phyloP scores from a whole-genome alignment of 371 early-diverging fungal genomes.

The Actinomortierella ambigua region DNA sequence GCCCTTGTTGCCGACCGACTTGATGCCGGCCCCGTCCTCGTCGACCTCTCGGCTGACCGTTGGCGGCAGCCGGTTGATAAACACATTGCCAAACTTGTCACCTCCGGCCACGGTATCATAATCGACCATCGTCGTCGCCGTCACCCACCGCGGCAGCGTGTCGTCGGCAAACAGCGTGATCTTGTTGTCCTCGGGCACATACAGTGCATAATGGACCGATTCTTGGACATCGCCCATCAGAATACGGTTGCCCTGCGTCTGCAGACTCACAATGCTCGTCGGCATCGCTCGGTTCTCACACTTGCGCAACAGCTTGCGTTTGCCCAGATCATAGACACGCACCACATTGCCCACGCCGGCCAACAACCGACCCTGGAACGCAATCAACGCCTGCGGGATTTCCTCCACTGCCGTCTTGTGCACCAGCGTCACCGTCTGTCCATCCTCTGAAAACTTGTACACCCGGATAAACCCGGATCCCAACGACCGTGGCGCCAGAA shows the following conservation, averaged over 20 bases:
- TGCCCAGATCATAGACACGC: constrained; percentile 93
- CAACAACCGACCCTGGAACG: constrained; percentile 89
- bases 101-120: constrained; percentile 93
- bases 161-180: constrained; percentile 94
- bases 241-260: constrained; percentile 87
- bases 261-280: constrained; percentile 69
- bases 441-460: constrained; percentile 73
- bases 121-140: constrained; percentile 81
- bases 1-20: constrained; percentile 77
- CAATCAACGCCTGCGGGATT: constrained; percentile 80
- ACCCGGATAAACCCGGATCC: constrained; percentile 74
- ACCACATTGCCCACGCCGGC: constrained; percentile 90
- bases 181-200: constrained; percentile 75
- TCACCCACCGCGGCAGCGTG: constrained; percentile 87
- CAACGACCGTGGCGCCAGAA: constrained; percentile 73
- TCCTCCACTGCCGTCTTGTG: constrained; percentile 90
- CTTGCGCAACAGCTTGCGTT: constrained; percentile 89
- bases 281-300: constrained; percentile 84
- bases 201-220: constrained; percentile 82
- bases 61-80: constrained; percentile 75
- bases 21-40: constrained; percentile 87
- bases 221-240: constrained; percentile 88
- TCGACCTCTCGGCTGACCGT: constrained; percentile 76
- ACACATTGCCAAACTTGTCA: constrained; percentile 97
- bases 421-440: constrained; percentile 71